These are phyloP conservation scores for Vitis hybrid DNA, from an alignment of 177 flowering plant species.

Conservation along the genomic window DNA sequence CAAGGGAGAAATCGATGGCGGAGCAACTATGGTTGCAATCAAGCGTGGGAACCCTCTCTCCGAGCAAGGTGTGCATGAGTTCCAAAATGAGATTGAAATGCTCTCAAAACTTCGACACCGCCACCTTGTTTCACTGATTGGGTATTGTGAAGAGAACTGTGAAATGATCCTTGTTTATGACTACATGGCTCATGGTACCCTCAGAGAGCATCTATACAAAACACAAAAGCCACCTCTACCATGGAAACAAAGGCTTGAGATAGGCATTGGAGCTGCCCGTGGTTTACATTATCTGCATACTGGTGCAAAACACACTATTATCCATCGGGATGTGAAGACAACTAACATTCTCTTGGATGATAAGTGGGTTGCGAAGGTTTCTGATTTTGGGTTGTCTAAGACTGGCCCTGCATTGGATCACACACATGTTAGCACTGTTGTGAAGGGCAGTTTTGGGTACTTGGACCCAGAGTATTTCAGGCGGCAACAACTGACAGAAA, in stretches of 20 bases:
- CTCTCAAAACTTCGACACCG: constrained; percentile 95
- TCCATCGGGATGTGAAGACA: constrained; percentile 89
- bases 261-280: constrained; percentile 91
- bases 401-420: constrained; percentile 87
- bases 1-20: constrained; percentile 85
- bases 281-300: constrained; percentile 93
- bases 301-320: constrained; percentile 84
- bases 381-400: constrained; percentile 91
- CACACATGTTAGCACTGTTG: constrained; percentile 96
- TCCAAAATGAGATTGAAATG: constrained; percentile 95
- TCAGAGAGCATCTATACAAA: constrained; percentile 93
- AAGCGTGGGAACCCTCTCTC: constrained; percentile 91
- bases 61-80: constrained; percentile 89
- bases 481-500: constrained; percentile 88
- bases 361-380: constrained; percentile 97
- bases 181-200: constrained; percentile 90
- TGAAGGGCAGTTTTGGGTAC: constrained; percentile 94
- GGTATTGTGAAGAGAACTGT: constrained; percentile 84
- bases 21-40: constrained; percentile 77
- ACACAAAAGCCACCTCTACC: constrained; percentile 83
- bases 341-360: constrained; percentile 89
- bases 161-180: constrained; percentile 98
- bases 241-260: constrained; percentile 93
- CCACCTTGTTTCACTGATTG: constrained; percentile 89
- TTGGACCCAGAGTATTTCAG: constrained; percentile 94